A percentile compares a stretch with the other conserved stretches of the same genome.
phyloP scores from a whole-genome alignment of 1,284 basidiomycete genomes.

The Coriolopsis trogii region DNA sequence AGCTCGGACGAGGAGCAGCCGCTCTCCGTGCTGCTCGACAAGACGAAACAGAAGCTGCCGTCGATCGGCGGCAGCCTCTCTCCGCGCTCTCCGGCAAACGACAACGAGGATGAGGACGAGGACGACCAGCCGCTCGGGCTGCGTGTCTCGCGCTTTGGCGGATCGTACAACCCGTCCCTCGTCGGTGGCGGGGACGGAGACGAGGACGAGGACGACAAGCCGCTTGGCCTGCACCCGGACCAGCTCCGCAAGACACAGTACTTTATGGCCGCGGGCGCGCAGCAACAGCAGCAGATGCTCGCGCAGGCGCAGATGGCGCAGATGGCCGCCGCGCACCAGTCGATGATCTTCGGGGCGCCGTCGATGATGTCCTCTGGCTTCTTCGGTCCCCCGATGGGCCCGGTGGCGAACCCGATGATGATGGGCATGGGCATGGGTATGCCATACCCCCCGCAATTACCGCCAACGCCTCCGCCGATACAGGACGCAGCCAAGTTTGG shows the following conservation, averaged over 20 bases:
- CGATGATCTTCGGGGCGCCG: conserved; percentile 68
- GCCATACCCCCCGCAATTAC: conserved; percentile 42
- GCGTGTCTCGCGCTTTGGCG: conserved; percentile 47
- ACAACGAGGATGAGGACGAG: conserved; percentile 46
- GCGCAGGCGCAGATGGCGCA: conserved; percentile 74
- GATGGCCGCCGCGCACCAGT: conserved; percentile 52
- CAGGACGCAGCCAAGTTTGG: conserved; percentile 68
- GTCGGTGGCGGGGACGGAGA: conserved; percentile 55
- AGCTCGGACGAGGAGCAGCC: conserved; percentile 79
- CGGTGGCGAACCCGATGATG: conserved; percentile 55
- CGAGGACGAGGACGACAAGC: conserved; percentile 48
- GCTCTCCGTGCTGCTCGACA: conserved; percentile 59
- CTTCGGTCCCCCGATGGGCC: conserved; percentile 55
- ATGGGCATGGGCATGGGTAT: no score
- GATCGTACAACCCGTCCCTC: conserved; percentile 17
- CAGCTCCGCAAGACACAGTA: conserved; percentile 77
- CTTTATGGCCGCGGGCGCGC: conserved; percentile 59
- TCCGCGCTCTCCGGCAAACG: conserved; percentile 29
- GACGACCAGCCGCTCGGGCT: conserved; percentile 72
- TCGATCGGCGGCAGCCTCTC: conserved; percentile 44
- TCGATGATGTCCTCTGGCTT: conserved; percentile 69
- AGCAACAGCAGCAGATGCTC: conserved; percentile 69
- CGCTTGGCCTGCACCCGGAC: conserved; percentile 74
- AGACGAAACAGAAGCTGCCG: conserved; percentile 51
- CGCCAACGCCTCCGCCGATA: conserved; percentile 57